Evolutionary conservation across 441 rosid genomes (phyloP).

Genomic region (Brassica balearica): DNA sequence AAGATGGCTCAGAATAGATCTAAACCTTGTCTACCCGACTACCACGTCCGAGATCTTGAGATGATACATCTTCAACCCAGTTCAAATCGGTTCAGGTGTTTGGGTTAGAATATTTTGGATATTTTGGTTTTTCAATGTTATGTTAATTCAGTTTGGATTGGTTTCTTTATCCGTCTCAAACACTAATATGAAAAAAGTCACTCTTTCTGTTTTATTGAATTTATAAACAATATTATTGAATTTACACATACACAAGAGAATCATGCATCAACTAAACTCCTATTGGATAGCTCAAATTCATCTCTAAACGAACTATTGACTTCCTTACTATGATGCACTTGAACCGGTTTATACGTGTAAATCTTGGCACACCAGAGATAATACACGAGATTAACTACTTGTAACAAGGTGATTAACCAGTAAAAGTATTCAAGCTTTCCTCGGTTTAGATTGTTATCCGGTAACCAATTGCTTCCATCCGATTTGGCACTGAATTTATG

Average conservation of each 20-base stretch:
- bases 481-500: constrained; percentile 65
- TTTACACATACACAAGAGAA: constrained; percentile 24
- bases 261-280: constrained; percentile 33
- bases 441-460: constrained; percentile 70
- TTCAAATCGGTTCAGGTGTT: not conserved
- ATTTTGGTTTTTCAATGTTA: not conserved
- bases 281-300: constrained; percentile 30
- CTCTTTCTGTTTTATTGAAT: constrained; percentile 18
- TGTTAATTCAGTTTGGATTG: not conserved
- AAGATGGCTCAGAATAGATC: not conserved
- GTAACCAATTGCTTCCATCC: constrained; percentile 88
- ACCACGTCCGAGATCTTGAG: not conserved
- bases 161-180: not conserved
- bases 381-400: constrained; percentile 67
- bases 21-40: not conserved
- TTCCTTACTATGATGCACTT: constrained; percentile 47
- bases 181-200: too few species aligned
- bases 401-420: constrained; percentile 78
- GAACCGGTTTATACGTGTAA: constrained; percentile 79
- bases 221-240: constrained; percentile 7
- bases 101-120: not conserved
- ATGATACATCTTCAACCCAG: not conserved
- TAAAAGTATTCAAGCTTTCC: constrained; percentile 90
- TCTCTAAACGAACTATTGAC: constrained; percentile 34
- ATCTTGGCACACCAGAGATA: constrained; percentile 72